Evolutionary conservation across 805 yeast species (phyloP).

Genomic region (Hanseniaspora nectarophila): DNA sequence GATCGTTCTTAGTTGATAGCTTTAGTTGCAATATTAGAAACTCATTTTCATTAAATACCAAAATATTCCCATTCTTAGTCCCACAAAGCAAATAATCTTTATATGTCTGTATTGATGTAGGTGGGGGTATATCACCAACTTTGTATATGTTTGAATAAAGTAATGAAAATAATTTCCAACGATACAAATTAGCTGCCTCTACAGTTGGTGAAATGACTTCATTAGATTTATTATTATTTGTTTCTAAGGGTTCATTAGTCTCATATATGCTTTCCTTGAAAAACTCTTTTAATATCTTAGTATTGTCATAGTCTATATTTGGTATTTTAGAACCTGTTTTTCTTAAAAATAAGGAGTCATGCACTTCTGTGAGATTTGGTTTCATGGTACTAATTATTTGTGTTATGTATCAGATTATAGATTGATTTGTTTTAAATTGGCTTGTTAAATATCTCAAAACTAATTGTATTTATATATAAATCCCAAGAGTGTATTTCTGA

Average conservation of each 20-base stretch:
- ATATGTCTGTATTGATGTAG: constrained; percentile 36
- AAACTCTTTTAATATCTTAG: too few species aligned
- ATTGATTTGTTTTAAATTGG: too few species aligned
- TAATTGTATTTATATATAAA: too few species aligned
- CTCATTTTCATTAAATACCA: constrained; percentile 63
- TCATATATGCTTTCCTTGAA: too few species aligned
- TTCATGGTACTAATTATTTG: neutral
- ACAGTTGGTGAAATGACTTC: neutral
- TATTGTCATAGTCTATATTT: neutral
- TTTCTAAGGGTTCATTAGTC: neutral
- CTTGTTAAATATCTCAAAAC: too few species aligned
- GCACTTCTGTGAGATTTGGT: too few species aligned
- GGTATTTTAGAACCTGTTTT: neutral
- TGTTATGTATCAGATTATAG: too few species aligned
- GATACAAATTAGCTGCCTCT: neutral
- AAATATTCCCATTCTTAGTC: constrained; percentile 51
- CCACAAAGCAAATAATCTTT: constrained; percentile 48
- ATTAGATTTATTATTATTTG: neutral
- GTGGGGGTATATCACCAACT: constrained; percentile 19
- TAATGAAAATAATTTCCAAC: neutral
- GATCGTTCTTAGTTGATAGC: constrained; percentile 18
- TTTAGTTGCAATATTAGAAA: constrained; percentile 32
- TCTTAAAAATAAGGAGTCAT: too few species aligned
- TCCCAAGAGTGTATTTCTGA: too few species aligned
- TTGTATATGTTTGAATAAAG: constrained; percentile 12